Conservation (phyloP, 1,139 yeast genomes). For the Yamadazyma blattariae region DNA sequence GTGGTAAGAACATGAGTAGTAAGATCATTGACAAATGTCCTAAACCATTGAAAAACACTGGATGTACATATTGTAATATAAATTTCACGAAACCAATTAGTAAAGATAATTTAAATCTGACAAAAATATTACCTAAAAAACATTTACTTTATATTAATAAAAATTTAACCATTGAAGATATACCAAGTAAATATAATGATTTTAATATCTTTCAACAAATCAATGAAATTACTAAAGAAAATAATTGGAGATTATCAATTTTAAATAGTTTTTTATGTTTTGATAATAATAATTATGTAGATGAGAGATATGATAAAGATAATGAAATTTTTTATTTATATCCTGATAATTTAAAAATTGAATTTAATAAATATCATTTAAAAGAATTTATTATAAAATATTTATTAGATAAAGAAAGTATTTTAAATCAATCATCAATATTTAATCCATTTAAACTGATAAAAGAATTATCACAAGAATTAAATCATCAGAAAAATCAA, state of each 20-base stretch:
- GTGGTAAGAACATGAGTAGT: no score
- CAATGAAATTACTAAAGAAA: not conserved
- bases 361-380: slow-evolving; percentile 28
- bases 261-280: slow-evolving; percentile 44
- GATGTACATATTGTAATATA: slow-evolving; percentile 60
- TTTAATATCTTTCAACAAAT: slow-evolving; percentile 3
- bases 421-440: slow-evolving; percentile 10
- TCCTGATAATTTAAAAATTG: slow-evolving; percentile 51
- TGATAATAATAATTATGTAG: slow-evolving; percentile 10
- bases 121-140: slow-evolving; percentile 52
- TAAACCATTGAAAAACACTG: slow-evolving; percentile 51
- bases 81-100: slow-evolving; percentile 47
- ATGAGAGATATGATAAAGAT: slow-evolving; percentile 4
- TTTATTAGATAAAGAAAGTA: slow-evolving; percentile 27
- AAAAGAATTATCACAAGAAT: not conserved
- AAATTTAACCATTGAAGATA: slow-evolving; percentile 29
- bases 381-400: slow-evolving; percentile 42
- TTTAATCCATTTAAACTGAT: slow-evolving; percentile 31
- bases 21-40: slow-evolving; percentile 43
- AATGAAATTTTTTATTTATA: slow-evolving; percentile 40
- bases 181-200: slow-evolving; percentile 47
- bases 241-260: slow-evolving; percentile 40
- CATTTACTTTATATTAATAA: slow-evolving; percentile 54
- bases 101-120: slow-evolving; percentile 37
- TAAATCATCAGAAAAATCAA: not conserved